These are phyloP conservation scores for Quercus parvula DNA, from an alignment of 306 rosid species.

Conservation along the genomic window DNA sequence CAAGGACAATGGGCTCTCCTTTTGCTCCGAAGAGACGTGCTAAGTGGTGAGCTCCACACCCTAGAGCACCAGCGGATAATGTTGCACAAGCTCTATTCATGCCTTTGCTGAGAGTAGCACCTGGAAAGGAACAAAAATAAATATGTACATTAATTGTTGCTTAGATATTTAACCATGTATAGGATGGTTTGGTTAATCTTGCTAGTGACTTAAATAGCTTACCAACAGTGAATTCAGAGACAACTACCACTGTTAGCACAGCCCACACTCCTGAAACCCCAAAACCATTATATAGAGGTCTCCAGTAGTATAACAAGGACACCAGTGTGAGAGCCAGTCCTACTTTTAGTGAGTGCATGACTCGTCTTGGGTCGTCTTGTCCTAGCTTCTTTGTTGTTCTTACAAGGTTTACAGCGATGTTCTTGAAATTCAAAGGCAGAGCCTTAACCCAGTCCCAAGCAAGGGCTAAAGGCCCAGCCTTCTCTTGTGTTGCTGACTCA, in stretches of 20 bases:
- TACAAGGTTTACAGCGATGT: constrained; percentile 32
- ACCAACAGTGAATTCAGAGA: constrained; percentile 89
- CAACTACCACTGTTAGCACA: constrained; percentile 79
- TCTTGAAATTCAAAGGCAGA: constrained; percentile 33
- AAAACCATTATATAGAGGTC: constrained; percentile 73
- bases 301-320: constrained; percentile 67
- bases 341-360: constrained; percentile 84
- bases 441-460: constrained; percentile 23
- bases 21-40: constrained; percentile 56
- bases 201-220: constrained; percentile 1
- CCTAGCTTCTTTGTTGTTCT: constrained; percentile 55
- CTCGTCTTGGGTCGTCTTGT: constrained; percentile 82
- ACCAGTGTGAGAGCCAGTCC: constrained; percentile 87
- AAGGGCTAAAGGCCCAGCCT: constrained; percentile 8
- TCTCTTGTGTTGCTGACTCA: constrained; percentile 34
- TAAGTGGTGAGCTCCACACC: constrained; percentile 70
- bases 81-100: constrained; percentile 86
- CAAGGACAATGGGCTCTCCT: constrained; percentile 69
- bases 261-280: constrained; percentile 96
- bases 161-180: neutral
- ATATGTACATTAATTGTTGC: neutral
- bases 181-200: too few relatives aligned
- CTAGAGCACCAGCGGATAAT: constrained; percentile 71
- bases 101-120: constrained; percentile 77
- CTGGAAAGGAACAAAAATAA: constrained; percentile 25